Conservation (phyloP, 73 alveolate genomes). For the Paramecium primaurelia region DNA sequence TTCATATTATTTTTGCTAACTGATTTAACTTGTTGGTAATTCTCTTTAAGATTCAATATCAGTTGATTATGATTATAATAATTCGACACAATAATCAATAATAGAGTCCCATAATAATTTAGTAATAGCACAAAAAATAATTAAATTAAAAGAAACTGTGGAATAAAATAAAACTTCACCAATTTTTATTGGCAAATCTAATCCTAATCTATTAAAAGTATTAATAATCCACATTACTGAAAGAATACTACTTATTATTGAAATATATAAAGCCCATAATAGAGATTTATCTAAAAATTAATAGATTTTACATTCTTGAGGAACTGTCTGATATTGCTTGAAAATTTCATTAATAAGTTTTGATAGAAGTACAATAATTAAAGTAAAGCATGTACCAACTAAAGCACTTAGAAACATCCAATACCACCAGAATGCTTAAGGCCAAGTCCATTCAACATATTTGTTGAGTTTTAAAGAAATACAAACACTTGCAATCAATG, state of each 20-base stretch:
- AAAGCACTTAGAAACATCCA: slow-evolving; percentile 35
- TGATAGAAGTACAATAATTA: neutral
- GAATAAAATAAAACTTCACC: neutral
- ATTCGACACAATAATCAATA: neutral
- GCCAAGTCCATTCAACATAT: slow-evolving; percentile 28
- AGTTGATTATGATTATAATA: neutral
- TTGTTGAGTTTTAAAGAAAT: neutral
- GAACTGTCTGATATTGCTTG: neutral
- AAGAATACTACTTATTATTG: neutral
- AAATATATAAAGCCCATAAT: neutral
- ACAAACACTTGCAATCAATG: neutral
- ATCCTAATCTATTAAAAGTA: neutral
- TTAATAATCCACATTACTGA: neutral
- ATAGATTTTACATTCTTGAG: neutral
- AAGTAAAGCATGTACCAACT: neutral
- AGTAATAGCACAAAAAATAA: neutral
- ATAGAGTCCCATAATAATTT: neutral
- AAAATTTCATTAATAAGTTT: neutral
- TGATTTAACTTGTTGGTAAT: neutral
- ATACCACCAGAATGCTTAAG: slow-evolving; percentile 38
- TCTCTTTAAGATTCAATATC: neutral
- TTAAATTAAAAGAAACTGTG: neutral
- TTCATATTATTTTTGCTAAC: neutral
- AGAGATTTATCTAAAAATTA: neutral
- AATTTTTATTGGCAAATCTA: neutral